Percentiles rank a stretch among this genome's conserved stretches.
Conservation (phyloP, 192 early-diverging fungal genomes). For the Rhizophagus prolifer region DNA sequence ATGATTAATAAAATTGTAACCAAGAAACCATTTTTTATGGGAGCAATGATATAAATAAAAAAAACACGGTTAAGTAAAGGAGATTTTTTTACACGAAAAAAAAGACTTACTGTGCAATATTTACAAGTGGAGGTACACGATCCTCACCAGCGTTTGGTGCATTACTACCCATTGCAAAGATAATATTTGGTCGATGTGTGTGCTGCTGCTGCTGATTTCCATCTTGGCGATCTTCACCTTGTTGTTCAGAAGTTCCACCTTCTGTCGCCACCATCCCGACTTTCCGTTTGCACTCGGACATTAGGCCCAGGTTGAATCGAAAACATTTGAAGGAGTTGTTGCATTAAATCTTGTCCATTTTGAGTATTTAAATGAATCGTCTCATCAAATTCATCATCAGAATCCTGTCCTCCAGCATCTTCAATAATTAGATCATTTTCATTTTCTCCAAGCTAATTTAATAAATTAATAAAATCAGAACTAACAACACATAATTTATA, state of each 20-base stretch:
- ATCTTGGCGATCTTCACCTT: background rate
- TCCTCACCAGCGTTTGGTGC: background rate
- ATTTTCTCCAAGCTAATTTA: constrained; percentile 41
- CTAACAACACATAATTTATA: background rate
- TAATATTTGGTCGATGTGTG: constrained; percentile 29
- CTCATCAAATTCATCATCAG: constrained; percentile 20
- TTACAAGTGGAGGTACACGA: background rate
- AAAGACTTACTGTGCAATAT: background rate
- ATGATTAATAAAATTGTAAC: background rate
- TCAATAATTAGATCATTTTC: constrained; percentile 41
- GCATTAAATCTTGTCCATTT: constrained; percentile 14
- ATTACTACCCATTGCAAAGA: constrained; percentile 31
- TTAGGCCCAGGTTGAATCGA: background rate
- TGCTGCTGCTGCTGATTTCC: background rate
- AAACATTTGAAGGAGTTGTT: background rate
- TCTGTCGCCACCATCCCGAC: constrained; percentile 20
- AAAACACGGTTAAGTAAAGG: background rate
- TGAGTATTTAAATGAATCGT: background rate
- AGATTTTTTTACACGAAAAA: constrained; percentile 6
- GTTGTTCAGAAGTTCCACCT: background rate
- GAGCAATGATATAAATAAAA: constrained; percentile 27
- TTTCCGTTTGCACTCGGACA: constrained; percentile 31
- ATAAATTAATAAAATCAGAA: constrained; percentile 3
- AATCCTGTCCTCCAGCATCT: constrained; percentile 5
- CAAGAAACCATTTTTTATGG: too few relatives aligned